Conservation (phyloP, 805 yeast species). For the Lipomyces yamadae region DNA sequence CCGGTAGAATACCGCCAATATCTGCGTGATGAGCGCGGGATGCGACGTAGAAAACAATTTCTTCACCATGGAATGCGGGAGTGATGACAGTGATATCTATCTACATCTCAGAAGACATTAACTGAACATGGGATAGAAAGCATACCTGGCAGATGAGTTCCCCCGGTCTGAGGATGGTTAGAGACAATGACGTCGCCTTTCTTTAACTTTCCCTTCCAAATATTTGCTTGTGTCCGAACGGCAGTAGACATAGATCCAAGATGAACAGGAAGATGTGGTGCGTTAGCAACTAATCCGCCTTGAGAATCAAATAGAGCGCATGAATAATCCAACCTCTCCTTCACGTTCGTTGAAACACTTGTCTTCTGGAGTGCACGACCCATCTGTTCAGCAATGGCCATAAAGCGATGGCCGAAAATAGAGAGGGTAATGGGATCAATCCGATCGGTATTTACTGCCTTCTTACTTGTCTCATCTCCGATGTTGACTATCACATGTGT, state of each 20-base stretch:
- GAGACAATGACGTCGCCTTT: constrained; percentile 79
- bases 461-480: constrained; percentile 32
- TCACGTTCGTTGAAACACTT: constrained; percentile 79
- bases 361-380: constrained; percentile 79
- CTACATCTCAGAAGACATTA: constrained; percentile 47
- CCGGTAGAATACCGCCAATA: constrained; percentile 90
- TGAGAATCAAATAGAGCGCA: constrained; percentile 79
- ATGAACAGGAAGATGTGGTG: constrained; percentile 88
- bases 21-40: constrained; percentile 97
- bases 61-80: constrained; percentile 68
- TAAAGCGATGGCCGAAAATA: constrained; percentile 79
- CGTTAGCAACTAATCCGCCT: constrained; percentile 85
- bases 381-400: constrained; percentile 93
- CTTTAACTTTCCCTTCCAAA: constrained; percentile 66
- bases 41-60: constrained; percentile 83
- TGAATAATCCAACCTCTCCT: constrained; percentile 80
- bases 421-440: constrained; percentile 76
- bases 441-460: constrained; percentile 18
- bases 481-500: constrained; percentile 63
- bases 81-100: constrained; percentile 89
- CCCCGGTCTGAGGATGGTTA: constrained; percentile 84
- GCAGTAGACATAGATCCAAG: constrained; percentile 86
- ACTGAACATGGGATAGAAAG: not conserved
- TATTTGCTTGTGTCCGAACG: constrained; percentile 64
- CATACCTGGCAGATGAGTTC: constrained; percentile 71